These are phyloP conservation scores for Cutaneotrichosporon cutaneum DNA, from an alignment of 1,284 basidiomycete genomes.

Conservation along the genomic window DNA sequence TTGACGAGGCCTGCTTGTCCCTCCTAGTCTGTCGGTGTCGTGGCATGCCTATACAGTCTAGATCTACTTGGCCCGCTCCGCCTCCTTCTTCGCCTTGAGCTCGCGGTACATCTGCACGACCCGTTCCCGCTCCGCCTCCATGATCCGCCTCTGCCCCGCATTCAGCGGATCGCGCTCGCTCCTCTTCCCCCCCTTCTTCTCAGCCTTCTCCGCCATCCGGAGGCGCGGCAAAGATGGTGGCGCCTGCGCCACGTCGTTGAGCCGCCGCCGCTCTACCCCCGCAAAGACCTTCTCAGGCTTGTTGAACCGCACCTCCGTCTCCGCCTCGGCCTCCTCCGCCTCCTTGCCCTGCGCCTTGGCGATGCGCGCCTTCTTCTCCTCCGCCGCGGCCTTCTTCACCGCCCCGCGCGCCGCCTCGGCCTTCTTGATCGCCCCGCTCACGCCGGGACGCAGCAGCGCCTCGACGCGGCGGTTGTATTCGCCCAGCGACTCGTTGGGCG, in stretches of 20 bases:
- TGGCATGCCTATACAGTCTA: too few species aligned
- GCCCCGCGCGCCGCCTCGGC: conserved; percentile 36
- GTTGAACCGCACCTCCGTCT: not conserved
- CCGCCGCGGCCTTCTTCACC: conserved; percentile 25
- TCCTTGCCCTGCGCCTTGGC: conserved; percentile 21
- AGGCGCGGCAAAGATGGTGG: conserved; percentile 31
- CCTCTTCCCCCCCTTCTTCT: conserved; percentile 2
- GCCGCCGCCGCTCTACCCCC: conserved; percentile 15
- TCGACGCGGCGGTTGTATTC: conserved; percentile 52
- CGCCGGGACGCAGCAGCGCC: conserved; percentile 40
- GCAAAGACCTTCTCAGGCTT: conserved; percentile 16
- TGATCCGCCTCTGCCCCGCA: conserved; percentile 45
- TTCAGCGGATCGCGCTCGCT: conserved; percentile 37
- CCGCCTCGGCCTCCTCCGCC: not conserved
- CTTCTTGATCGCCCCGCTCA: conserved; percentile 46
- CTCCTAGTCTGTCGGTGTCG: too few species aligned
- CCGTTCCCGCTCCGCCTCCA: conserved; percentile 48
- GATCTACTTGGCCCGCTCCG: conserved; percentile 20
- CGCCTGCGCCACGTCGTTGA: conserved; percentile 34
- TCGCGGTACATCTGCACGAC: conserved; percentile 45
- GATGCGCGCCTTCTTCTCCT: conserved; percentile 30
- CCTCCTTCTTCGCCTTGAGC: conserved; percentile 26
- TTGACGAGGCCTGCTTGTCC: too few species aligned
- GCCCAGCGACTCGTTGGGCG: conserved; percentile 34
- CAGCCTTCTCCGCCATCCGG: conserved; percentile 16